Evolutionary conservation across 2,329 filamentous ascomycete genomes (phyloP).

Genomic region (Botrytis tulipae): DNA sequence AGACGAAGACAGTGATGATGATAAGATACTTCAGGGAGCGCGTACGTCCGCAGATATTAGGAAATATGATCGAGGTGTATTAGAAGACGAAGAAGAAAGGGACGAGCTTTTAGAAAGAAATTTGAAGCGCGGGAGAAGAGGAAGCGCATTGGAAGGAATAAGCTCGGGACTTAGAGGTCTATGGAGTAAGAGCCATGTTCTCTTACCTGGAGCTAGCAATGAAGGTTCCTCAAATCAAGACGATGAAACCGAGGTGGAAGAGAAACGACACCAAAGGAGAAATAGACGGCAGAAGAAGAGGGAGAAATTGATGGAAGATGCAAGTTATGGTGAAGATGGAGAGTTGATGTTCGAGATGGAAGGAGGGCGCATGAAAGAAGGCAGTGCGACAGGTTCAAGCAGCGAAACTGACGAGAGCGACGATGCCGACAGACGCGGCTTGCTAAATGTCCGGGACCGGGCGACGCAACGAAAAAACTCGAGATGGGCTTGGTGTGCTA

Average conservation of each 20-base stretch:
- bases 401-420: slow-evolving; percentile 61
- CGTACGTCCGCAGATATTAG: slow-evolving; percentile 69
- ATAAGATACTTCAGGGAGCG: slow-evolving; percentile 63
- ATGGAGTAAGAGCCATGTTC: slow-evolving; percentile 36
- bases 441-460: slow-evolving; percentile 47
- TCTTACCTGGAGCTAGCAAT: slow-evolving; percentile 38
- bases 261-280: slow-evolving; percentile 49
- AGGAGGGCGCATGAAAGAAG: slow-evolving; percentile 68
- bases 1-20: slow-evolving; percentile 74
- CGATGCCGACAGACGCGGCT: slow-evolving; percentile 53
- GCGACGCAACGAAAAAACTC: slow-evolving; percentile 51
- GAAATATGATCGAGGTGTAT: slow-evolving; percentile 65
- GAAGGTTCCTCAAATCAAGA: neutral
- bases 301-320: slow-evolving; percentile 52
- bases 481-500: slow-evolving; percentile 54
- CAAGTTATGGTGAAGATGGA: slow-evolving; percentile 64
- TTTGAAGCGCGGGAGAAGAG: slow-evolving; percentile 39
- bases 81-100: slow-evolving; percentile 74
- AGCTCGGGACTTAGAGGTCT: slow-evolving; percentile 43
- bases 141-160: slow-evolving; percentile 31
- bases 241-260: neutral
- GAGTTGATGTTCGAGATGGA: slow-evolving; percentile 86
- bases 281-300: slow-evolving; percentile 49
- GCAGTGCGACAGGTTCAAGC: slow-evolving; percentile 61
- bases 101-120: slow-evolving; percentile 58